Conservation (phyloP, 208 protist species). For the Leishmania lainsoni region DNA sequence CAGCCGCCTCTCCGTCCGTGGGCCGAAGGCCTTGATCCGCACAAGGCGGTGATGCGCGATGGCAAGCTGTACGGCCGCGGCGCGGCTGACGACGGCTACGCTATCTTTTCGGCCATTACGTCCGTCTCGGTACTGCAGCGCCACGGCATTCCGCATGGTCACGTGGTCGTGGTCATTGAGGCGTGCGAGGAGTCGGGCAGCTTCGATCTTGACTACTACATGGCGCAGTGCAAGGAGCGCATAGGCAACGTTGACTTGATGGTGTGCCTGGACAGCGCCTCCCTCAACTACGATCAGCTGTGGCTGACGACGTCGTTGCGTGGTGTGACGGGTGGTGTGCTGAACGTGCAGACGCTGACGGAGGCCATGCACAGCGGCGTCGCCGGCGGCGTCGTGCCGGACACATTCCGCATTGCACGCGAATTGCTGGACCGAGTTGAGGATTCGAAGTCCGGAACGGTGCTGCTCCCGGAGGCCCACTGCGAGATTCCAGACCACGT, state of each 20-base stretch:
- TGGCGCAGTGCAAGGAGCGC: constrained; percentile 57
- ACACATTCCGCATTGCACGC: constrained; percentile 93
- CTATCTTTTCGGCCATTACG: constrained; percentile 80
- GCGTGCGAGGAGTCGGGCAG: constrained; percentile 92
- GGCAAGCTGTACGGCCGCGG: constrained; percentile 93
- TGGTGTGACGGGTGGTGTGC: constrained; percentile 83
- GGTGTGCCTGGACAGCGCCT: constrained; percentile 95
- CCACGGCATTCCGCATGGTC: constrained; percentile 79
- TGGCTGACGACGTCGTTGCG: constrained; percentile 96
- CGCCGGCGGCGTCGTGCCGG: constrained; percentile 94
- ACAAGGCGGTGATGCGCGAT: constrained; percentile 83
- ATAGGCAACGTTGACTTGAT: constrained; percentile 91
- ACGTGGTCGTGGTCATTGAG: constrained; percentile 89
- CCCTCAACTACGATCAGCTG: constrained; percentile 94
- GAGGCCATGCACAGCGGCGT: constrained; percentile 94
- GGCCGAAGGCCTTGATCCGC: constrained; percentile 88
- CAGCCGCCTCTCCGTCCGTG: constrained; percentile 95
- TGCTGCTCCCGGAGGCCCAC: constrained; percentile 86
- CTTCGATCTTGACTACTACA: constrained; percentile 87
- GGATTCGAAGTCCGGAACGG: constrained; percentile 90
- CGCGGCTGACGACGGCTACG: constrained; percentile 92
- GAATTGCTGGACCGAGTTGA: constrained; percentile 91
- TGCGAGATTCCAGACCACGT: constrained; percentile 86
- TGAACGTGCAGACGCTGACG: constrained; percentile 85
- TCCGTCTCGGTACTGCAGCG: constrained; percentile 81